Percentiles rank a stretch among this genome's conserved stretches.
These are phyloP conservation scores for Talaromyces borbonicus DNA, from an alignment of 495 filamentous ascomycete species.

Conservation along the genomic window DNA sequence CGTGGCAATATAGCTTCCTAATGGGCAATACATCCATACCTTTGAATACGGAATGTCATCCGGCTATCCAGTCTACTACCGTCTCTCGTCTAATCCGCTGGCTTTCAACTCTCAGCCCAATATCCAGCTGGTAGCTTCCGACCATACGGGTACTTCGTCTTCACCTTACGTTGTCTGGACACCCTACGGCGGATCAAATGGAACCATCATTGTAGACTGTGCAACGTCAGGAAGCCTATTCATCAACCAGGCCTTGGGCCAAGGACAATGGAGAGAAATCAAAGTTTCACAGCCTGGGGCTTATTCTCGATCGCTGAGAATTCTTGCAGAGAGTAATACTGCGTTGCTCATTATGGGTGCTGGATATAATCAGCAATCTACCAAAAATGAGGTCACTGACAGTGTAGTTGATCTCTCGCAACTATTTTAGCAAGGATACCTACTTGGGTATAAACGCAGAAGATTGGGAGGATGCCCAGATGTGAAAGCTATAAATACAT, in stretches of 20 bases:
- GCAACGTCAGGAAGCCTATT: background rate
- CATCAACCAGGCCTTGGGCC: background rate
- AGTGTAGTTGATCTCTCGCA: too few relatives aligned
- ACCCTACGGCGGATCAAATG: background rate
- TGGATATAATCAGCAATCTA: too few relatives aligned
- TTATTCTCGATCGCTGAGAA: too few relatives aligned
- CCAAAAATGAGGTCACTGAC: too few relatives aligned
- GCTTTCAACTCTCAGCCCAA: background rate
- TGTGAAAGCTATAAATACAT: too few relatives aligned
- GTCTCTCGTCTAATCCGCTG: background rate
- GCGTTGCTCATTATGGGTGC: too few relatives aligned
- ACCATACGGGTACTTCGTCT: background rate
- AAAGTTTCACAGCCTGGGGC: too few relatives aligned
- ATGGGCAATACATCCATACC: conserved; percentile 49
- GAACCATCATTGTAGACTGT: background rate
- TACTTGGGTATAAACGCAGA: too few relatives aligned
- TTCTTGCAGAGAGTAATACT: too few relatives aligned
- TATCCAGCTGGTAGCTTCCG: background rate
- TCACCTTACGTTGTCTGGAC: background rate
- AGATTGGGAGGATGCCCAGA: too few relatives aligned
- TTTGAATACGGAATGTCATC: conserved; percentile 54
- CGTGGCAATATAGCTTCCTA: conserved; percentile 41
- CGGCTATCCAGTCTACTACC: background rate
- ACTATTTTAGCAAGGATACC: too few relatives aligned
- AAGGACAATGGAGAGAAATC: background rate